A percentile compares a stretch with the other conserved stretches of the same genome.
phyloP scores from a whole-genome alignment of 352 stramenopile species.

The Pythium utonaiense region DNA sequence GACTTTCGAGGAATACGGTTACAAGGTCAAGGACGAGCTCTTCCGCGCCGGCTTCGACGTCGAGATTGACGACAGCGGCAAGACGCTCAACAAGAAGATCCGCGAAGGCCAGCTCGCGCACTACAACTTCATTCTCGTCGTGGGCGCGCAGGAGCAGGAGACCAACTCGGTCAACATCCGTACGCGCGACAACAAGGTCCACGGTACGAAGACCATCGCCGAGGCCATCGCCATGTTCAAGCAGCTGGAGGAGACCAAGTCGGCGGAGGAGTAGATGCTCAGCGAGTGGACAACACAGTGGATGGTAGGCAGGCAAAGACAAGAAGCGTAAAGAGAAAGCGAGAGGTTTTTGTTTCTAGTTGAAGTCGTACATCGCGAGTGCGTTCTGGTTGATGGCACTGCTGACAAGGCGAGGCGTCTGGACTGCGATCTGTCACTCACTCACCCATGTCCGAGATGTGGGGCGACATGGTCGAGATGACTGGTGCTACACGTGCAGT shows the following conservation, averaged over 20 bases:
- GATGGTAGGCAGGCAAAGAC: no score
- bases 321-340: no score
- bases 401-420: no score
- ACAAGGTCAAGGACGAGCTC: constrained; percentile 42
- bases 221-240: constrained; percentile 94
- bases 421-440: no score
- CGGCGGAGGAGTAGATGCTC: constrained; percentile 57
- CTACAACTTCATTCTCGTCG: constrained; percentile 88
- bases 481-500: no score
- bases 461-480: no score
- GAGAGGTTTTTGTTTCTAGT: no score
- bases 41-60: constrained; percentile 92
- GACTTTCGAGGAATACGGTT: constrained; percentile 62
- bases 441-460: no score
- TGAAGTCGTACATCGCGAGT: no score
- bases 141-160: constrained; percentile 68
- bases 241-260: constrained; percentile 68
- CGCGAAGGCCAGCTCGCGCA: constrained; percentile 74
- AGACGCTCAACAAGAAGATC: constrained; percentile 86
- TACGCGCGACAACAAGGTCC: constrained; percentile 80
- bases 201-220: constrained; percentile 87
- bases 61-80: constrained; percentile 69
- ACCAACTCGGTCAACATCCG: constrained; percentile 65
- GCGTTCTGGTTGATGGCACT: no score
- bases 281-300: no score